Conservation (phyloP, 768 basidiomycete species). For the Fomitopsis serialis region DNA sequence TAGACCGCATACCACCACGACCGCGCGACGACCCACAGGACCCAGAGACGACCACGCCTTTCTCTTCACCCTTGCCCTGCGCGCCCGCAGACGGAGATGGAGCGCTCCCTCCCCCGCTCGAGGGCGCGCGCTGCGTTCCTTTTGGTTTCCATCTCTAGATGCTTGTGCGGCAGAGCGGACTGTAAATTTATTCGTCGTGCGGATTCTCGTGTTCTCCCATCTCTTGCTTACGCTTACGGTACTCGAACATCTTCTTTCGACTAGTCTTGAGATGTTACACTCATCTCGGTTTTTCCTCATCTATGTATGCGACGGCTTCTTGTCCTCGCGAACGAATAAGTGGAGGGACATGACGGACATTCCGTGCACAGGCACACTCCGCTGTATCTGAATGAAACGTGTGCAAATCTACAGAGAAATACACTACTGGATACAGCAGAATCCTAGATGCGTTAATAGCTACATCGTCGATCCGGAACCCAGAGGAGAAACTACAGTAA, state of each 20-base stretch:
- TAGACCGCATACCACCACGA: not conserved
- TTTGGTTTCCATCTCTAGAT: not conserved
- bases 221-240: not conserved
- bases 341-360: no score
- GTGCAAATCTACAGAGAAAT: not conserved
- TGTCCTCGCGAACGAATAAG: no score
- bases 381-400: no score
- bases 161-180: not conserved
- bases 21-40: not conserved
- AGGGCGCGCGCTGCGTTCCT: no score
- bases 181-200: not conserved
- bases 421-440: slow-evolving; percentile 1
- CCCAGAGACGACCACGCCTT: not conserved
- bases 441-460: not conserved
- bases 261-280: no score
- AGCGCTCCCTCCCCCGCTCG: no score
- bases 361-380: no score
- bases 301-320: no score
- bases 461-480: not conserved
- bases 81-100: no score
- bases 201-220: not conserved
- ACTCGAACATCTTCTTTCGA: not conserved
- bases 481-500: not conserved
- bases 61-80: not conserved
- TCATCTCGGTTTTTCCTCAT: no score